Evolutionary conservation across 2,329 filamentous ascomycete genomes (phyloP), one percentile per base, ranked within the genome.

Genomic region (Exserohilum turcica): DNA sequence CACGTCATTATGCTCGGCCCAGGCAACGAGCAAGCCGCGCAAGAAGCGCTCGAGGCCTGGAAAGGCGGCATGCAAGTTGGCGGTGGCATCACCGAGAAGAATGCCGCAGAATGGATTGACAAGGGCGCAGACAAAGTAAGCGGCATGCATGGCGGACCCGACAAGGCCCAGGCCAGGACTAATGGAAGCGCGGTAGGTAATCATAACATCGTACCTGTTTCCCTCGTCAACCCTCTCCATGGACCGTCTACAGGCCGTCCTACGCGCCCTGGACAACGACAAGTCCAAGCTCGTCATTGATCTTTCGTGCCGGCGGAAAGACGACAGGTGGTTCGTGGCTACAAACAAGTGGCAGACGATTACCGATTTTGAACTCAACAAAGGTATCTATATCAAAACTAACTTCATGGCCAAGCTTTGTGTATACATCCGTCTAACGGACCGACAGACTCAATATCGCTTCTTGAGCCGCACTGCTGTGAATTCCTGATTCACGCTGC

Each of bases 301-400:
- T 71, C 83, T 99, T 19, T 96, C 92, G 76, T 99, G 94, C 72
- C 86, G 94, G 45, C 82, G 87, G 53, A 87, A 86, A 55, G 89
- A 82, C 32, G 80, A 87, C 50, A 87, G 80, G 33, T 99, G 94
- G 94, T 92, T 90, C 67, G 94, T 99, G n/a, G 93, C 94, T 49
- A 99, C 96, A 88, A 91, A 99, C 76, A 96, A 96, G 75, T 99
- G 94, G 94, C 94, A 97, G 80, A 96, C 91, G 1, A 88, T 97
- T 50, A 97, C 94, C 1, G 91, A 97, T 68, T 96, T 96, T 86
- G 91, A 97, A 72, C 86, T 99, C 60, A 93, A 88, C 59, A 81
- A 90, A 81, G 90, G 93, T 92, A 77, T 51, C 76, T 47, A 7
- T 6, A 18, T 18, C n/a, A 3, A n/a, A 13, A 24, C 35, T 6